Evolutionary conservation across 352 stramenopile genomes (phyloP).

Genomic region (Peronospora belbahrii): DNA sequence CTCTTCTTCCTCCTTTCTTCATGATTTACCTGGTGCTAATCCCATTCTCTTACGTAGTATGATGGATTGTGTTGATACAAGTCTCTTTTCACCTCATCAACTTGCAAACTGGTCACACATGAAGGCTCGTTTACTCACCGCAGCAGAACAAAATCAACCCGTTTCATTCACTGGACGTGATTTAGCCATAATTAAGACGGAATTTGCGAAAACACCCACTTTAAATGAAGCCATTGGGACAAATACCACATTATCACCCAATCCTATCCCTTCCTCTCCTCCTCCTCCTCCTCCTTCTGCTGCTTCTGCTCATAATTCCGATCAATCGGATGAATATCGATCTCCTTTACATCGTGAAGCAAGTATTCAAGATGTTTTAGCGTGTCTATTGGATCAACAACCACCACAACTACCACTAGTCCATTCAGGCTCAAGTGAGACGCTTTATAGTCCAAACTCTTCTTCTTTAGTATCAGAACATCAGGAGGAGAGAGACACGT

Average conservation of each 20-base stretch:
- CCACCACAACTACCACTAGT: no score
- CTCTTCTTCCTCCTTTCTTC: neutral
- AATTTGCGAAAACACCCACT: conserved; percentile 25
- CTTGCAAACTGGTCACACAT: conserved; percentile 75
- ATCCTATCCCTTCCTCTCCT: no score
- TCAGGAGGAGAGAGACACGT: no score
- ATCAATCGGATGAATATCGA: conserved; percentile 43
- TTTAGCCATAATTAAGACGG: conserved; percentile 35
- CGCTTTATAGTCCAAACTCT: no score
- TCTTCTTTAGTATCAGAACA: no score
- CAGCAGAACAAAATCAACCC: conserved; percentile 38
- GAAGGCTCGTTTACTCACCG: conserved; percentile 51
- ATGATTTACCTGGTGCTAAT: conserved; percentile 39
- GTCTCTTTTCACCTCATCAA: conserved; percentile 65
- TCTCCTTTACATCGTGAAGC: conserved; percentile 58
- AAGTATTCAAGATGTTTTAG: conserved; percentile 72
- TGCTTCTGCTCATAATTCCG: neutral
- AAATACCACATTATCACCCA: no score
- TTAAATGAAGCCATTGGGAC: conserved; percentile 14
- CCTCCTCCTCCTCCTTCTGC: no score
- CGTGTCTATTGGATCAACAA: conserved; percentile 67
- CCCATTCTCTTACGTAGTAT: conserved; percentile 68
- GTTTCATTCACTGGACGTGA: conserved; percentile 27
- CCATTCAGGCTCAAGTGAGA: no score
- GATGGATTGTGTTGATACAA: conserved; percentile 84